phyloP scores from a whole-genome alignment of 2,329 filamentous ascomycete species.

The Xylaria sp. region DNA sequence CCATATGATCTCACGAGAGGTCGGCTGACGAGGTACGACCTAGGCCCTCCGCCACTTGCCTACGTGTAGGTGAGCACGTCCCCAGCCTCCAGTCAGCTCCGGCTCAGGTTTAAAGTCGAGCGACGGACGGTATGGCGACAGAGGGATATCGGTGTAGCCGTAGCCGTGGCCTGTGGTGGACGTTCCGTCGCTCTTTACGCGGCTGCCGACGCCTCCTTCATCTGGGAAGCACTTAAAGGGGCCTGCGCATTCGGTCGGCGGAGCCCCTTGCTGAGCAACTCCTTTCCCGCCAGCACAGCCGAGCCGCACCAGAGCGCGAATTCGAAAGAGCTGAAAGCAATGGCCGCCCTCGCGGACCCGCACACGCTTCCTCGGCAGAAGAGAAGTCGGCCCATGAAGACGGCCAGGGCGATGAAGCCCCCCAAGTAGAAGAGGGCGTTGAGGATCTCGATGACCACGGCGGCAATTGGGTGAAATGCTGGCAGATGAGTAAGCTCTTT shows the following conservation, averaged over 20 bases:
- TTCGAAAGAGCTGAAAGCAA: constrained; percentile 56
- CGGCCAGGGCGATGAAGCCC: constrained; percentile 60
- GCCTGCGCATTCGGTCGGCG: constrained; percentile 22
- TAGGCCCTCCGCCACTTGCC: constrained; percentile 19
- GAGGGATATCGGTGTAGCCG: constrained; percentile 36
- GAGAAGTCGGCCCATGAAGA: constrained; percentile 57
- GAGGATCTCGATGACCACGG: constrained; percentile 52
- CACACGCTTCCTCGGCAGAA: constrained; percentile 63
- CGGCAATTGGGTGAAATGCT: constrained; percentile 53
- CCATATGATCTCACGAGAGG: neutral
- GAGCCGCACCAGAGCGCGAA: constrained; percentile 58
- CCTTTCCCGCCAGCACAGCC: constrained; percentile 48
- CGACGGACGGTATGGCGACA: constrained; percentile 33
- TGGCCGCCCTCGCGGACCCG: constrained; percentile 55
- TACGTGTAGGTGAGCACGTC: constrained; percentile 21
- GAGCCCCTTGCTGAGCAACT: constrained; percentile 49
- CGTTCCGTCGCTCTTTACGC: constrained; percentile 30
- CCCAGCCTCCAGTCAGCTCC: constrained; percentile 19
- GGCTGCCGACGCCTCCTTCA: constrained; percentile 42
- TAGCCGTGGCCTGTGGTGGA: constrained; percentile 24
- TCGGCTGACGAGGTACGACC: neutral
- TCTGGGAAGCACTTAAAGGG: constrained; percentile 38
- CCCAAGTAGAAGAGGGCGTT: constrained; percentile 62
- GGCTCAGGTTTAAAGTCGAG: constrained; percentile 23
- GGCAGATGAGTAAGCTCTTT: constrained; percentile 1